phyloP scores from a whole-genome alignment of 2,329 filamentous ascomycete genomes.

The Curvularia hawaiiensis region DNA sequence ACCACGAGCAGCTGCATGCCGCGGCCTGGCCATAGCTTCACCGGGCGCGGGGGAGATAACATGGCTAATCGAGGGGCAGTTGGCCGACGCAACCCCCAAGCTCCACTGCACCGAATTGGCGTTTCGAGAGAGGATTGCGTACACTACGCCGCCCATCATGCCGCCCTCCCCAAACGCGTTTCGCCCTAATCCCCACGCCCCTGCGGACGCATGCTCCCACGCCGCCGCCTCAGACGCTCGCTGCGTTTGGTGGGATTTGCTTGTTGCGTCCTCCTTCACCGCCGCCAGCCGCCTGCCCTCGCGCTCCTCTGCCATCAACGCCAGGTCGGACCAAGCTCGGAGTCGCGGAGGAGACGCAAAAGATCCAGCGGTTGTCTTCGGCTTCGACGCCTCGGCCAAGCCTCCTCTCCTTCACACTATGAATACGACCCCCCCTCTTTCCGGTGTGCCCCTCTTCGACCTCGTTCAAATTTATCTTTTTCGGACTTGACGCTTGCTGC shows the following conservation, averaged over 20 bases:
- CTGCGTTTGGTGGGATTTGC: not conserved
- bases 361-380: not conserved
- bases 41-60: constrained; percentile 16
- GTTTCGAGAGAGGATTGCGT: constrained; percentile 1
- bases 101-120: not conserved
- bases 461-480: not conserved
- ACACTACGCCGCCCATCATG: not conserved
- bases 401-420: not conserved
- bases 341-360: not conserved
- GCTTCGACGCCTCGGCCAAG: not conserved
- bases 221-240: not conserved
- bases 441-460: not conserved
- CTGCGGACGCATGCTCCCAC: not conserved
- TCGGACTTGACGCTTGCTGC: not conserved
- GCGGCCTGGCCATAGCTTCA: constrained; percentile 35
- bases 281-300: not conserved
- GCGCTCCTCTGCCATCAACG: not conserved
- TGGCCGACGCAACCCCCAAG: constrained; percentile 10
- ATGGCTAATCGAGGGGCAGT: constrained; percentile 18
- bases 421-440: not conserved
- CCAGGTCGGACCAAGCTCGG: not conserved
- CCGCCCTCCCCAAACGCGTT: not conserved
- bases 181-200: not conserved
- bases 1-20: constrained; percentile 27
- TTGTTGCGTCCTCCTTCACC: not conserved